These are phyloP conservation scores for Crithidia expoeki DNA, from an alignment of 208 protist genomes.

Conservation along the genomic window DNA sequence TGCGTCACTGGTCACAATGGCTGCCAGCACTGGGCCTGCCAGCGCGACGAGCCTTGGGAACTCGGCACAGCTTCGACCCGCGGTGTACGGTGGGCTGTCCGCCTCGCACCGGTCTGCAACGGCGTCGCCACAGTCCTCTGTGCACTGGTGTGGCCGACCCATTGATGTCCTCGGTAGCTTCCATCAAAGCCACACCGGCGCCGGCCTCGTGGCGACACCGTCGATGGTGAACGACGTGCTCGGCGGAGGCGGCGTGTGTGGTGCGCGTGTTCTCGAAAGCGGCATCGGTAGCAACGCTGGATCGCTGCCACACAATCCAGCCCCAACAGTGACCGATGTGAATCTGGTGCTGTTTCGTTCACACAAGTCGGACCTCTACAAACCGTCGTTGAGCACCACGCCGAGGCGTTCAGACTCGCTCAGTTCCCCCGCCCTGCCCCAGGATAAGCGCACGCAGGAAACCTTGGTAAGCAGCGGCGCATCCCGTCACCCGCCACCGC, in stretches of 20 bases:
- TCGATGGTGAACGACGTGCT: conserved; percentile 1
- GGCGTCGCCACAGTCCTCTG: neutral
- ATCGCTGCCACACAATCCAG: conserved; percentile 18
- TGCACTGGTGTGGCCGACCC: neutral
- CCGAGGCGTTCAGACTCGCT: conserved; percentile 1
- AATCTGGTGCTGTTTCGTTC: neutral
- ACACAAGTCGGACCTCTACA: neutral
- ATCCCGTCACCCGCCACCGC: conserved; percentile 8
- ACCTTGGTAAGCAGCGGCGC: conserved; percentile 1
- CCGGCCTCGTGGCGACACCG: conserved; percentile 1
- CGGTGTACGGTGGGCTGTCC: neutral
- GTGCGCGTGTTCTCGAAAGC: neutral
- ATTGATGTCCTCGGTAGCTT: neutral
- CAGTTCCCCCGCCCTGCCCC: neutral
- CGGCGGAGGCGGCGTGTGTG: neutral
- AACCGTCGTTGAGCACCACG: neutral
- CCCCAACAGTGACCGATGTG: conserved; percentile 20
- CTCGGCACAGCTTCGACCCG: neutral
- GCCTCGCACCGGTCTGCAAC: conserved; percentile 7
- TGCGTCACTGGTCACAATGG: conserved; percentile 25
- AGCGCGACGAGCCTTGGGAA: neutral
- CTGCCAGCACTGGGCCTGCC: conserved; percentile 7
- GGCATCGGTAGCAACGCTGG: conserved; percentile 26
- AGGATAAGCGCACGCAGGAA: neutral
- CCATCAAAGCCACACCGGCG: neutral